Evolutionary conservation across 495 filamentous ascomycete species (phyloP), one percentile per base, ranked within the genome.

Genomic region (Lepraria neglecta): DNA sequence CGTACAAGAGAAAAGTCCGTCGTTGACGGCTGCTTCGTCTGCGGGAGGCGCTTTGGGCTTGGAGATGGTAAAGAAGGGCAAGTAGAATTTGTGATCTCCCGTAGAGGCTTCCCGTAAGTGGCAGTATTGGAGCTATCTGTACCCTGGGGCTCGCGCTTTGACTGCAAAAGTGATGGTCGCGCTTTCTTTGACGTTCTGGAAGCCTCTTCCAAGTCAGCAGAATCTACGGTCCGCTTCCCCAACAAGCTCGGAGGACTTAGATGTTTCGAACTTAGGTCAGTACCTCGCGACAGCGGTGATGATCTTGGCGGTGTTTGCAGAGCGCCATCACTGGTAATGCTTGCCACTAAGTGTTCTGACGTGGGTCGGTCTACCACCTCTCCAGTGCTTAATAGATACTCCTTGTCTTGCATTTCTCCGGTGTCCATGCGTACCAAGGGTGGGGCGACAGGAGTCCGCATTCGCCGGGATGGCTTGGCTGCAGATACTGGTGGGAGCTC

Each of bases 371-470:
- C 43, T 7, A 53, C 59, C 15, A 67, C 65, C 6, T 46, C 56
- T 15, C 65, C 67, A 43, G 30, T 52, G 46, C 35, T 42, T 5
- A 65, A 31, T 30, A 62, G 59, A 12, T 31, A 35, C 24, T 69
- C 67, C 27, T 53, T 44, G 11, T 62, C 52, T 21, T 6, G 59
- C 57, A 69, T 69, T 33, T 69, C 67, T 11, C 56, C 50, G 6
- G 67, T 65, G 42, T 69, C 67, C 63, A 69, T 69, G 6, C 67
- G 67, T 27, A 69, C 58, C 2, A 69, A 19, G 5, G 57, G 63
- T 27, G 65, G 57, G 40, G 60, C 52, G 10, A 38, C 45, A 17
- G 38, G 50, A 27, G 4, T 33, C 17, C 35, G 53, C 11, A 28
- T 12, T 9, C 54, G 52, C n/a, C 56, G 53, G 4, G 21, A 9